Conservation (phyloP, 148 eudicot genomes). For the Chenopodium berlandieri region DNA sequence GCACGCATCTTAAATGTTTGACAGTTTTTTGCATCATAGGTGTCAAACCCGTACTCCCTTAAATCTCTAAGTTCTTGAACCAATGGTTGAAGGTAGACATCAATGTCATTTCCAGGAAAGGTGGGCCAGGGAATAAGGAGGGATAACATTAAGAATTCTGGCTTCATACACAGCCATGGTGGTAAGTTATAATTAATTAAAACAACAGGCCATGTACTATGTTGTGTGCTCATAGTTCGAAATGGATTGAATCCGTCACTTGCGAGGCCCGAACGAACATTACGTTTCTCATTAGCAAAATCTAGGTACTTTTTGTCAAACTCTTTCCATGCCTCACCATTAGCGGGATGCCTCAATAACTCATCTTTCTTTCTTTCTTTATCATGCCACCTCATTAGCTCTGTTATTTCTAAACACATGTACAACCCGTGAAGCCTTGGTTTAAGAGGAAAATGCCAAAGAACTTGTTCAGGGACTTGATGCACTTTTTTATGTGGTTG, state of each 20-base stretch:
- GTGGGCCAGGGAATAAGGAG: not conserved
- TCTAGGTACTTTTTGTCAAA: not conserved
- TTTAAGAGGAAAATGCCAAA: slow-evolving; percentile 2
- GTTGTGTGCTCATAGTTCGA: too few relatives aligned
- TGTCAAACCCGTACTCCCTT: not conserved
- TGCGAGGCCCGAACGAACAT: not conserved
- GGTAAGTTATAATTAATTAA: not conserved
- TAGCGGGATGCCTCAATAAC: not conserved
- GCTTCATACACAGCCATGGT: slow-evolving; percentile 1
- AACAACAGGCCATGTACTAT: too few relatives aligned
- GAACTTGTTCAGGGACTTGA: not conserved
- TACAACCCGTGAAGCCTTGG: not conserved
- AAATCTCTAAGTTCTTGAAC: not conserved
- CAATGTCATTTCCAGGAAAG: too few relatives aligned
- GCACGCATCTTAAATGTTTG: slow-evolving; percentile 3
- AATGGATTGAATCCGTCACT: too few relatives aligned
- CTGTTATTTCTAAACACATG: too few relatives aligned
- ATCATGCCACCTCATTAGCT: not conserved
- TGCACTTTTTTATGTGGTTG: not conserved
- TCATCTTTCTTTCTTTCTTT: not conserved
- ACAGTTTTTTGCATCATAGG: not conserved
- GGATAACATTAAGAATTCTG: slow-evolving; percentile 3
- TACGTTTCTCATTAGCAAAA: not conserved
- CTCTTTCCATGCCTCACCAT: not conserved
- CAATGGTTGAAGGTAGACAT: too few relatives aligned